Percentiles rank a stretch among this genome's conserved stretches.
These are phyloP conservation scores for Colletotrichum magnum DNA, from an alignment of 2,329 filamentous ascomycete genomes.

Conservation along the genomic window DNA sequence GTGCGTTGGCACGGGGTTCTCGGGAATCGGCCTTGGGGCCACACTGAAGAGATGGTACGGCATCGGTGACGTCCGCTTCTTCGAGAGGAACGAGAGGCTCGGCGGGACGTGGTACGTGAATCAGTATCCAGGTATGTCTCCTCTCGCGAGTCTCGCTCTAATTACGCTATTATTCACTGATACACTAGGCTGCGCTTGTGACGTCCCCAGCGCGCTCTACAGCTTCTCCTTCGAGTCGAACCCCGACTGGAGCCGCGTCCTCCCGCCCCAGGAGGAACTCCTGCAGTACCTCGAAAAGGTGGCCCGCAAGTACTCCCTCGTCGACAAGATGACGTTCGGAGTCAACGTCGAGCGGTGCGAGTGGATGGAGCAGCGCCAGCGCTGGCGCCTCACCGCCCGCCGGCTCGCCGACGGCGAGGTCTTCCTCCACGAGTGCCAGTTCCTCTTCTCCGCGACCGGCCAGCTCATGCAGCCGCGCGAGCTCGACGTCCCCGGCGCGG, in stretches of 20 bases:
- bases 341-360: constrained; percentile 53
- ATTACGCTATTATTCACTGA: not conserved
- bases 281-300: constrained; percentile 68
- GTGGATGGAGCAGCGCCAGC: constrained; percentile 52
- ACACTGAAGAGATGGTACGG: constrained; percentile 70
- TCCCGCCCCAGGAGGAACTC: constrained; percentile 70
- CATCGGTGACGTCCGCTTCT: constrained; percentile 72
- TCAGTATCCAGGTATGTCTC: constrained; percentile 66
- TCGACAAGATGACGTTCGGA: constrained; percentile 55
- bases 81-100: constrained; percentile 69
- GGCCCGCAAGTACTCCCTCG: constrained; percentile 61
- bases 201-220: constrained; percentile 72
- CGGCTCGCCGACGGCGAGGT: constrained; percentile 43
- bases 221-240: constrained; percentile 74
- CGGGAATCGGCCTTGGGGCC: constrained; percentile 73
- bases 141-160: too few species aligned
- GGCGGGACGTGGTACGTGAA: constrained; percentile 78
- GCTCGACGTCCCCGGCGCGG: constrained; percentile 62
- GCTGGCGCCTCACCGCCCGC: constrained; percentile 53
- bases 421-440: constrained; percentile 55
- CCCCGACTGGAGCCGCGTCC: constrained; percentile 70
- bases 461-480: constrained; percentile 51
- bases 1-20: constrained; percentile 72
- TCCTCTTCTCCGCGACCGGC: constrained; percentile 55
- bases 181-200: constrained; percentile 60